Percentiles rank a stretch among this genome's conserved stretches.
These are phyloP conservation scores for Aphanomyces euteiches DNA, from an alignment of 352 stramenopile genomes.

Conservation along the genomic window DNA sequence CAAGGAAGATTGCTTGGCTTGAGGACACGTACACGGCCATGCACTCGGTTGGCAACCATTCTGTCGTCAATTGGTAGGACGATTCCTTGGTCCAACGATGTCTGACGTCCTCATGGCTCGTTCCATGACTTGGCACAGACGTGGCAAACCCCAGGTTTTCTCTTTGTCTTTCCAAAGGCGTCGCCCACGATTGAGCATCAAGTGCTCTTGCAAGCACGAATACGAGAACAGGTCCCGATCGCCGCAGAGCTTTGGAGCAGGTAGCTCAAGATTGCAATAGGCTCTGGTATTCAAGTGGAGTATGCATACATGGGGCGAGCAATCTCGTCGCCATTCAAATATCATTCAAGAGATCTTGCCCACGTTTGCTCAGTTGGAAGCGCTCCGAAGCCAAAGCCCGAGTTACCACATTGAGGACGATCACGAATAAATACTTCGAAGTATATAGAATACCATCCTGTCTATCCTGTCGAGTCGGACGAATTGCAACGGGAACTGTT, in stretches of 20 bases:
- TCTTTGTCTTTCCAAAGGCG: neutral
- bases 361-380: neutral
- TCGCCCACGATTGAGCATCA: neutral
- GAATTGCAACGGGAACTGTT: neutral
- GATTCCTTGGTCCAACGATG: neutral
- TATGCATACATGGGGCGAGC: neutral
- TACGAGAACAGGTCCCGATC: too few species aligned
- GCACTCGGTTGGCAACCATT: neutral
- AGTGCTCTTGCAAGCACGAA: neutral
- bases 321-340: neutral
- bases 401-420: constrained; percentile 10
- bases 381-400: neutral
- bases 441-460: neutral
- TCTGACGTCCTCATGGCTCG: neutral
- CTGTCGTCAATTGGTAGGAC: constrained; percentile 2
- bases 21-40: neutral
- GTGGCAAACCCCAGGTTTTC: neutral
- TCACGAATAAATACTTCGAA: neutral
- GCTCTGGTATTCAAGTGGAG: constrained; percentile 11
- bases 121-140: neutral
- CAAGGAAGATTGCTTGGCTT: constrained; percentile 2
- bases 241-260: constrained; percentile 4
- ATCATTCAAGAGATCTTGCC: constrained; percentile 14
- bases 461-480: neutral
- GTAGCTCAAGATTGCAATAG: constrained; percentile 1